These are phyloP conservation scores for Aspergillus sp. DNA, from an alignment of 2,329 filamentous ascomycete genomes.

Conservation along the genomic window DNA sequence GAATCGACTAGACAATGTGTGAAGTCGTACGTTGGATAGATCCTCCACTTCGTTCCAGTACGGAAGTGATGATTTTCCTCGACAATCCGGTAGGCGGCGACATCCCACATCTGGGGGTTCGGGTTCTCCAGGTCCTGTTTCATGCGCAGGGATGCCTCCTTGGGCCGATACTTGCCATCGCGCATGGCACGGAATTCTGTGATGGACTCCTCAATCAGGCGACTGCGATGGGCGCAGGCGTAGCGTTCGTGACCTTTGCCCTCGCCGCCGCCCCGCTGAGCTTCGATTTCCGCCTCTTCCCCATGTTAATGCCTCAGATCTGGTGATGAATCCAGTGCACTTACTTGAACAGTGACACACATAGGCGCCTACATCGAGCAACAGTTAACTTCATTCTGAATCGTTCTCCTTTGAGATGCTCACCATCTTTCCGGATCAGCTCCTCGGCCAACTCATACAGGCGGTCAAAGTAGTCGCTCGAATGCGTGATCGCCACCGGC, in stretches of 20 bases:
- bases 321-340: slow-evolving; percentile 2
- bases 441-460: slow-evolving; percentile 85
- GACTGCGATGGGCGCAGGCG: slow-evolving; percentile 69
- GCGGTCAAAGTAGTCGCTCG: slow-evolving; percentile 79
- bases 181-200: slow-evolving; percentile 81
- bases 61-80: slow-evolving; percentile 41
- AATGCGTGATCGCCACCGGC: slow-evolving; percentile 71
- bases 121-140: slow-evolving; percentile 73
- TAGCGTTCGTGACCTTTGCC: slow-evolving; percentile 60
- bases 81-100: slow-evolving; percentile 80
- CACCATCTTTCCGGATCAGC: slow-evolving; percentile 58
- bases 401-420: not conserved
- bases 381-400: not conserved
- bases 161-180: slow-evolving; percentile 79
- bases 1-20: slow-evolving; percentile 71
- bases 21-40: slow-evolving; percentile 84
- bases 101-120: slow-evolving; percentile 95
- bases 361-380: slow-evolving; percentile 41
- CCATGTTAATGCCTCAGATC: not conserved
- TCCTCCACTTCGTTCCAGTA: slow-evolving; percentile 76
- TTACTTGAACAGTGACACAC: slow-evolving; percentile 73
- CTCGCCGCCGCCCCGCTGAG: slow-evolving; percentile 71
- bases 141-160: slow-evolving; percentile 81
- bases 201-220: slow-evolving; percentile 66
- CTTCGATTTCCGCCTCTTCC: slow-evolving; percentile 67